Conservation (phyloP, 176 grass and related monocot genomes). For the Cenchrus purpureus region DNA sequence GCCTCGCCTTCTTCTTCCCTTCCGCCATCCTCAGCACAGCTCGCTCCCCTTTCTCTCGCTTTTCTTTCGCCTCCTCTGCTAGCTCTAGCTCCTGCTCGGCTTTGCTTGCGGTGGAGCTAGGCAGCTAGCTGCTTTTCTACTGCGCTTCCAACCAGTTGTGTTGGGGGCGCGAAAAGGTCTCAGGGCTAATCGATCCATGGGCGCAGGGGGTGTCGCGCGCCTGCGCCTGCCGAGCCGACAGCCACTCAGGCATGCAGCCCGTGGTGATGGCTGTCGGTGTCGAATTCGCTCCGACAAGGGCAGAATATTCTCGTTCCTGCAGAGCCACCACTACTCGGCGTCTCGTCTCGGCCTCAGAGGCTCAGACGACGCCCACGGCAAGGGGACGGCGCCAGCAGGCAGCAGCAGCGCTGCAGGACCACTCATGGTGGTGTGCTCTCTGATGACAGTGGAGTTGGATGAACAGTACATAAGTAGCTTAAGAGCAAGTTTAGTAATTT, state of each 20-base stretch:
- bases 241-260: constrained; percentile 30
- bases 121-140: not conserved
- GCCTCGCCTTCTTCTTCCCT: constrained; percentile 44
- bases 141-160: constrained; percentile 7
- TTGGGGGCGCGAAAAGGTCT: constrained; percentile 27
- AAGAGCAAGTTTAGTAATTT: too few relatives aligned
- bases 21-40: constrained; percentile 37
- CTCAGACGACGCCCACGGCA: not conserved
- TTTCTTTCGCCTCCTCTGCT: too few relatives aligned
- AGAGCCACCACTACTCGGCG: not conserved
- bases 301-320: constrained; percentile 14
- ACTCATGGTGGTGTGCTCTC: not conserved
- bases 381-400: not conserved
- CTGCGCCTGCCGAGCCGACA: constrained; percentile 47
- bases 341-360: not conserved
- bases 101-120: constrained; percentile 25
- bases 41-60: not conserved
- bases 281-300: constrained; percentile 37
- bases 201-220: constrained; percentile 40
- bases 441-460: not conserved
- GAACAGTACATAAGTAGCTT: not conserved
- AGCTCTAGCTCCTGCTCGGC: not conserved
- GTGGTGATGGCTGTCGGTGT: constrained; percentile 46
- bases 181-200: constrained; percentile 48
- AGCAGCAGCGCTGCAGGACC: not conserved